Evolutionary conservation across 225 moss, liverwort and hornwort species (phyloP), one percentile per base, ranked within the genome.

Genomic region (Marchantia paleacea): DNA sequence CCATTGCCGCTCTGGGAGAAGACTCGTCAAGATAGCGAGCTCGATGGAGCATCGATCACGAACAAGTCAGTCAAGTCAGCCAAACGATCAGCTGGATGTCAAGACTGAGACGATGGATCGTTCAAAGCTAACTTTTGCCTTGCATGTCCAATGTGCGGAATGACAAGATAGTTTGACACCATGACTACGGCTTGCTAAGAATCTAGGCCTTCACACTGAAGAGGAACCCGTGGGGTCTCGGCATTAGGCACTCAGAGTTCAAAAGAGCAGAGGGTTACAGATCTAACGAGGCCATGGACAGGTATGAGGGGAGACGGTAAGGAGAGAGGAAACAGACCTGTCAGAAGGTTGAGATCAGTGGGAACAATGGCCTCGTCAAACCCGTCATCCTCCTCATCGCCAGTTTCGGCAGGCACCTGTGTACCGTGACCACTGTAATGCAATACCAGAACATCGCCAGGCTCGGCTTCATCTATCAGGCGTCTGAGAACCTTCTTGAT

Each of bases 391-490:
- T 94, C 97, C 13, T 69, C 39, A 78, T 92, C 91, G 16, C 97
- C 97, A 19, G 82, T 85, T 61, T 97, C 97, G 18, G 91, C 84
- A 58, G 97, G 93, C 52, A 97, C 94, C 85, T 94, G 94, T 0
- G 92, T 92, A 57, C 97, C 97, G 79, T 97, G 97, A 6, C 97
- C 97, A 62, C 97, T 97, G 87, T 91, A 97, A 71, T 94, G 94
- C 72, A 97, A 70, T 3, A 97, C 87, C 28, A 94, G 76, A 75
- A 76, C 39, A 79, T 97, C 97, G 39, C 94, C 94, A 7, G 89
- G 66, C 73, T 79, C 83, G 15, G 85, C 81, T 62, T 88, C 83
- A 24, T 84, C 90, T n/a, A 97, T 88, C 18, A 97, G 87, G 69
- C 91, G 84, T 19, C 76, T 84, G 65, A 97, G 85, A 4, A 82